Evolutionary conservation across 352 stramenopile genomes (phyloP).

Genomic region (Nothophytophthora sp.): DNA sequence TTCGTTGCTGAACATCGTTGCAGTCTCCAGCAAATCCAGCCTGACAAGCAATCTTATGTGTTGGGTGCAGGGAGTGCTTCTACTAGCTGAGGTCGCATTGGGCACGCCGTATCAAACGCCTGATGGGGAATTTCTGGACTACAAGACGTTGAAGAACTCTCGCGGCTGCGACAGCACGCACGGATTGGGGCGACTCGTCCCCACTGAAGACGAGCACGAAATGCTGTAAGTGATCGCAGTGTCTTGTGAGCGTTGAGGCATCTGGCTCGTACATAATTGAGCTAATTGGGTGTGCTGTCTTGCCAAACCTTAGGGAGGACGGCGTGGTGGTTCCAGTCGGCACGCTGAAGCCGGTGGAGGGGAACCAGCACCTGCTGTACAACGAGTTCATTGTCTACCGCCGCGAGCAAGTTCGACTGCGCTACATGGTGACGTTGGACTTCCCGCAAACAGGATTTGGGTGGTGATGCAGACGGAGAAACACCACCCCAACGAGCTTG

Average conservation of each 20-base stretch:
- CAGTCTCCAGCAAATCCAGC: neutral
- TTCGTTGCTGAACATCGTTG: neutral
- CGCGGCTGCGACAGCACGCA: slow-evolving; percentile 34
- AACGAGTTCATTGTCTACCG: slow-evolving; percentile 55
- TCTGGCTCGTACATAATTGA: too few species aligned
- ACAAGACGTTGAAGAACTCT: slow-evolving; percentile 19
- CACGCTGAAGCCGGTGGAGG: slow-evolving; percentile 13
- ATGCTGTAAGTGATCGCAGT: slow-evolving; percentile 8
- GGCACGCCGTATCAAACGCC: slow-evolving; percentile 23
- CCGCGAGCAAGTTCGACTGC: slow-evolving; percentile 43
- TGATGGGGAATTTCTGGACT: slow-evolving; percentile 25
- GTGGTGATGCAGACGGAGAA: too few species aligned
- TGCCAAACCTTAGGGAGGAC: slow-evolving; percentile 28
- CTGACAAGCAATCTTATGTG: neutral
- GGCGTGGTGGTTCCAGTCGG: slow-evolving; percentile 43
- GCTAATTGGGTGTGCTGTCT: too few species aligned
- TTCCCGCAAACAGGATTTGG: slow-evolving; percentile 18
- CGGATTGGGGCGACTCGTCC: slow-evolving; percentile 28
- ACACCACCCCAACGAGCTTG: too few species aligned
- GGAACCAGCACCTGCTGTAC: slow-evolving; percentile 33
- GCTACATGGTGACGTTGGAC: slow-evolving; percentile 32
- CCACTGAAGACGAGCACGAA: slow-evolving; percentile 22
- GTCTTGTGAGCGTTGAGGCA: too few species aligned
- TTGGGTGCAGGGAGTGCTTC: slow-evolving; percentile 21
- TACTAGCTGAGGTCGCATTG: slow-evolving; percentile 44